Base-by-base conservation (phyloP, 2,329 filamentous ascomycete genomes). In the Orbilia ellipsospora region DNA sequence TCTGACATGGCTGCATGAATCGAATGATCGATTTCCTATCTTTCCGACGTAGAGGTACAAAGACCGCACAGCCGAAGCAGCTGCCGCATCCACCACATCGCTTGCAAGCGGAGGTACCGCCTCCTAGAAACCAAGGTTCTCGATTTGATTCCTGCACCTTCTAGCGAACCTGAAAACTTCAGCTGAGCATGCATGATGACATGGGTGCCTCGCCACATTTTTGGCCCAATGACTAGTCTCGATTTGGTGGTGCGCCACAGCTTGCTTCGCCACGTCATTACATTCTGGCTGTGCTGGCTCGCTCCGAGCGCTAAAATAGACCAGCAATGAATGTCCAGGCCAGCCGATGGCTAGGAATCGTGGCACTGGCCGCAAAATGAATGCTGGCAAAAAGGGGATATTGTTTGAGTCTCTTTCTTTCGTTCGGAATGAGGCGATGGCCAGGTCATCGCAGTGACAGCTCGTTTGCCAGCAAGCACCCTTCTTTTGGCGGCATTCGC, bases 181-280 rank as follows among this genome's bases (percentile, higher is more conserved):
- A 75, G 72, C 72, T 75, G 72, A 65, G 50, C 16, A 75, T 69
- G 64, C 72, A 69, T 20, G 64, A 69, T 75, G 72, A 75, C 72
- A 75, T 75, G 59, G 64, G 44, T 18, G 44, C 72, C 50, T 65
- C 72, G 72, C 72, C 72, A 75, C 72, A 69, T 3, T 31, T 28
- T n/a, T 26, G 12, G 8, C 13, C 72, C 72, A 75, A 69, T 69
- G 26, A 54, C 36, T 16, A 44, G n/a, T 12, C 23, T 40, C 10
- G n/a, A 52, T 15, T 13, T 2, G 13, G 16, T 23, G 10, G 40
- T 51, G 42, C 72, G 72, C 72, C 72, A 75, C 72, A 69, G 20
- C 10, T 67, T 50, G 42, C 72, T 67, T 65, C 64, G 72, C 72
- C 72, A 75, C 65, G 45, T 18, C 12, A 52, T 48, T 61, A 56